A percentile compares a stretch with the other conserved stretches of the same genome.
Conservation (phyloP, 306 rosid species). For the Gynostemma pentaphyllum region DNA sequence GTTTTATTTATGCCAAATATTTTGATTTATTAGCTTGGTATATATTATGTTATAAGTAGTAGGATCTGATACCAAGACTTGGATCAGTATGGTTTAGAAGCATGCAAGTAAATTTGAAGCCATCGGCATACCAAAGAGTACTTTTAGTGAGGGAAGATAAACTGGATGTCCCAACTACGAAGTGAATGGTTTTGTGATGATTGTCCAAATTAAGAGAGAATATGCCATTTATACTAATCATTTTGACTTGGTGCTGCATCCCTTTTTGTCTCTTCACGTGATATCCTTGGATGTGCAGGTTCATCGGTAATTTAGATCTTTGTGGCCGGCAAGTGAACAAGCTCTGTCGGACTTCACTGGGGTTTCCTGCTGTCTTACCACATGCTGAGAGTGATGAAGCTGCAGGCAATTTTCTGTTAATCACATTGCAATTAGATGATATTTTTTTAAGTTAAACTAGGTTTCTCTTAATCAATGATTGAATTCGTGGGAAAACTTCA, state of each 20-base stretch:
- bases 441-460: not conserved
- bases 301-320: constrained; percentile 72
- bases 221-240: not conserved
- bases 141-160: not conserved
- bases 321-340: constrained; percentile 85
- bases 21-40: not conserved
- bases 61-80: not conserved
- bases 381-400: constrained; percentile 83
- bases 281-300: constrained; percentile 29
- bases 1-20: not conserved
- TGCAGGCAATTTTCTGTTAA: constrained; percentile 44
- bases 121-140: not conserved
- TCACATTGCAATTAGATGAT: not conserved
- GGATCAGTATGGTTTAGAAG: not conserved
- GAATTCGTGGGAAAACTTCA: not conserved
- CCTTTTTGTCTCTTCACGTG: not conserved
- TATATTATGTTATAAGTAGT: not conserved
- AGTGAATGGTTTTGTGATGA: not conserved
- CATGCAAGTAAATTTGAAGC: not conserved
- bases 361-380: constrained; percentile 90
- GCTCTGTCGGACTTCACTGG: constrained; percentile 81
- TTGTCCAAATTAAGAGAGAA: not conserved
- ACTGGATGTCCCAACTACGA: not conserved
- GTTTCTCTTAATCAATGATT: not conserved
- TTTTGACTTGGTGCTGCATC: not conserved